Evolutionary conservation across 768 basidiomycete genomes (phyloP).

Genomic region (Hypholoma fasciculare): DNA sequence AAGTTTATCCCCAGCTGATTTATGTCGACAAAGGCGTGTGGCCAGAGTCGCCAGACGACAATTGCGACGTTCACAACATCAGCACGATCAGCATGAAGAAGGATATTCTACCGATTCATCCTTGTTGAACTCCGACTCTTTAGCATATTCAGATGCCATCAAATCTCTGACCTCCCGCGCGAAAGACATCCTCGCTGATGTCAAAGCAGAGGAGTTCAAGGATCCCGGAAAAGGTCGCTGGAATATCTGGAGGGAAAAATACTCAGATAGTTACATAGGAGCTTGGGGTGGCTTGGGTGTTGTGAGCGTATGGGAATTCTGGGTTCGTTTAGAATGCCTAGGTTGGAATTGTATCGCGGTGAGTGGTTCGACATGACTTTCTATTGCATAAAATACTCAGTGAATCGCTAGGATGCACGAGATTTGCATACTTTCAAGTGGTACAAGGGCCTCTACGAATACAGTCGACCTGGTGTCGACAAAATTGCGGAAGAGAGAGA

Average conservation of each 20-base stretch:
- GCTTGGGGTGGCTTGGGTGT: slow-evolving; percentile 93
- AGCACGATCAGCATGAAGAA: slow-evolving; percentile 49
- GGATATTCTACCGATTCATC: slow-evolving; percentile 88
- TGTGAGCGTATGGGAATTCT: slow-evolving; percentile 92
- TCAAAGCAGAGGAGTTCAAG: slow-evolving; percentile 79
- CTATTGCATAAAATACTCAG: background rate
- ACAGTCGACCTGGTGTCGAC: slow-evolving; percentile 57
- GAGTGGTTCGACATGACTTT: slow-evolving; percentile 17
- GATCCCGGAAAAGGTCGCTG: slow-evolving; percentile 70
- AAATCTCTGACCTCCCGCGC: slow-evolving; percentile 50
- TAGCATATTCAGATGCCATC: slow-evolving; percentile 69
- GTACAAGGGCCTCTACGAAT: slow-evolving; percentile 78
- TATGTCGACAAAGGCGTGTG: slow-evolving; percentile 54
- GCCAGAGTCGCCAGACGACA: slow-evolving; percentile 60
- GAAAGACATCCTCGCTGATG: slow-evolving; percentile 72
- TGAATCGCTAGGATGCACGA: slow-evolving; percentile 39
- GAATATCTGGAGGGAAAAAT: slow-evolving; percentile 74
- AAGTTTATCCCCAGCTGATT: slow-evolving; percentile 38
- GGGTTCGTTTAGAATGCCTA: slow-evolving; percentile 83
- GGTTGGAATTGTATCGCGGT: slow-evolving; percentile 91
- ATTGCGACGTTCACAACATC: slow-evolving; percentile 34
- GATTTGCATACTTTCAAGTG: slow-evolving; percentile 81
- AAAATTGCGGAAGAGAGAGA: slow-evolving; percentile 49
- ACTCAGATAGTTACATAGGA: slow-evolving; percentile 78
- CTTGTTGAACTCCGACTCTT: slow-evolving; percentile 61